These are phyloP conservation scores for Coniferiporia weirii DNA, from an alignment of 1,284 basidiomycete species.

Conservation along the genomic window DNA sequence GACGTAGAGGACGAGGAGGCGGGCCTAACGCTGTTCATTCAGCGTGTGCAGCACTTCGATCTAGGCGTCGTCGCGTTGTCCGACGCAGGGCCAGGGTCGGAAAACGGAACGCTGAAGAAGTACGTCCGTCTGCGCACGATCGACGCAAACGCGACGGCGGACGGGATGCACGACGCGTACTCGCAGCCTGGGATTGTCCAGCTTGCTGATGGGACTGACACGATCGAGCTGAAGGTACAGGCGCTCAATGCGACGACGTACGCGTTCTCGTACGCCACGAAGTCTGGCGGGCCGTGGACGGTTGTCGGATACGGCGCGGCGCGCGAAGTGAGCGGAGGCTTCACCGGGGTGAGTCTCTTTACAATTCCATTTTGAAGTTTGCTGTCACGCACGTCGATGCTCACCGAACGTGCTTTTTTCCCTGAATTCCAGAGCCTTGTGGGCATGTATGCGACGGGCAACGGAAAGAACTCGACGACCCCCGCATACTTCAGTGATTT, in stretches of 20 bases:
- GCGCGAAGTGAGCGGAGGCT: slow-evolving; percentile 23
- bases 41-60: slow-evolving; percentile 21
- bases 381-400: slow-evolving; percentile 14
- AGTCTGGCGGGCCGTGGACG: background rate
- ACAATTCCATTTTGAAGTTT: background rate
- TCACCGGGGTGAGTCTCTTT: slow-evolving; percentile 19
- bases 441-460: background rate
- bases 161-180: slow-evolving; percentile 13
- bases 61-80: slow-evolving; percentile 15
- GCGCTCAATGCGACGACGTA: slow-evolving; percentile 20
- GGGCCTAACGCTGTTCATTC: slow-evolving; percentile 21
- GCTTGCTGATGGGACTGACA: background rate
- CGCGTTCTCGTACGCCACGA: slow-evolving; percentile 16
- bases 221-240: slow-evolving; percentile 11
- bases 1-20: slow-evolving; percentile 19
- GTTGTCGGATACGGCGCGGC: slow-evolving; percentile 21
- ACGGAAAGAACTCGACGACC: too few relatives aligned
- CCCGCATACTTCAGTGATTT: slow-evolving; percentile 1
- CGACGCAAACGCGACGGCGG: slow-evolving; percentile 13
- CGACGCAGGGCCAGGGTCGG: background rate
- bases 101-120: background rate
- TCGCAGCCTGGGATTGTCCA: slow-evolving; percentile 14
- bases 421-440: slow-evolving; percentile 18
- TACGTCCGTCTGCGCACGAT: slow-evolving; percentile 16
- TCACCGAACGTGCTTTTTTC: slow-evolving; percentile 22